phyloP scores from a whole-genome alignment of 805 yeast genomes.

The Torulaspora microellipsoides region DNA sequence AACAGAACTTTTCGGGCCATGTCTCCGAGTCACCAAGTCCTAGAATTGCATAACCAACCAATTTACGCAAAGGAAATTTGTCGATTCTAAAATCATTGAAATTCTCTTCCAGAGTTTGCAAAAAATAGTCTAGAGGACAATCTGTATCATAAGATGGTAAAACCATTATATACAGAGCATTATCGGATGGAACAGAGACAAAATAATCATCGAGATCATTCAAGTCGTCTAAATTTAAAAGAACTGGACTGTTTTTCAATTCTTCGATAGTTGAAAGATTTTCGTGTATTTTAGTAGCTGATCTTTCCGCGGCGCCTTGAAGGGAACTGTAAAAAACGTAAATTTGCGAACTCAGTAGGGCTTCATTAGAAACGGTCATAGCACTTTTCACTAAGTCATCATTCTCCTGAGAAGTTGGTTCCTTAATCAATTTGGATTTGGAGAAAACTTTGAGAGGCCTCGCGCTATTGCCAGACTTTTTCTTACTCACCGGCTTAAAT shows the following conservation, averaged over 20 bases:
- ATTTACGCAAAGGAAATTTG: constrained; percentile 62
- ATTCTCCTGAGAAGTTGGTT: constrained; percentile 4
- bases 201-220: constrained; percentile 83
- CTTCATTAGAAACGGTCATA: constrained; percentile 39
- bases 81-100: constrained; percentile 82
- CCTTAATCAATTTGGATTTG: constrained; percentile 6
- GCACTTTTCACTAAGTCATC: constrained; percentile 27
- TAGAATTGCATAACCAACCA: constrained; percentile 78
- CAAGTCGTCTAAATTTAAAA: constrained; percentile 72
- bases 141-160: constrained; percentile 91
- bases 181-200: constrained; percentile 53
- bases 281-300: constrained; percentile 51
- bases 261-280: constrained; percentile 30
- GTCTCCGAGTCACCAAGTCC: constrained; percentile 87
- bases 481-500: constrained; percentile 24
- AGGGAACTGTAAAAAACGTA: constrained; percentile 77
- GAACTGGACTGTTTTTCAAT: constrained; percentile 42
- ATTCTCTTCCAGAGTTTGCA: constrained; percentile 76
- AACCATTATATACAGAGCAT: constrained; percentile 63
- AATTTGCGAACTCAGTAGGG: constrained; percentile 50
- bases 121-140: constrained; percentile 83
- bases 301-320: constrained; percentile 75
- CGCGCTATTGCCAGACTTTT: constrained; percentile 2
- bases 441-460: constrained; percentile 16
- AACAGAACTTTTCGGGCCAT: constrained; percentile 81